Evolutionary conservation across 1,284 basidiomycete genomes (phyloP).

Genomic region (Pseudozyma pruni): DNA sequence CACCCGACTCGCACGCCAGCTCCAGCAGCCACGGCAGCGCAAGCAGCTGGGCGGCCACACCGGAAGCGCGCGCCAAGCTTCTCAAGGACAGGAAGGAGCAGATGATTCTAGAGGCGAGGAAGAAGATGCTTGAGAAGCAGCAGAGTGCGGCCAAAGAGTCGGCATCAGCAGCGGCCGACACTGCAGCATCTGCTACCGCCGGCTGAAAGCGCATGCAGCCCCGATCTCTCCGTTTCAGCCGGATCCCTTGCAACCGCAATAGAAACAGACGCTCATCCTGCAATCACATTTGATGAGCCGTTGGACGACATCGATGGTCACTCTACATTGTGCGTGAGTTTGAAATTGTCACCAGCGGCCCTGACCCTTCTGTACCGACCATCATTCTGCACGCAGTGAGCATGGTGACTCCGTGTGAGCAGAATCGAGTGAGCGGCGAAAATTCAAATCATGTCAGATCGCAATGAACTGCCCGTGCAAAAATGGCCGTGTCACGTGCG

Average conservation of each 20-base stretch:
- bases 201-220: not conserved
- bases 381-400: too few relatives aligned
- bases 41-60: constrained; percentile 41
- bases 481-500: constrained; percentile 10
- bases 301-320: too few relatives aligned
- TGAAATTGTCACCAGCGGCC: too few relatives aligned
- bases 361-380: too few relatives aligned
- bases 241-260: not conserved
- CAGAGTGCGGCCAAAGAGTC: constrained; percentile 10
- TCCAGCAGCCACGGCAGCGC: constrained; percentile 29
- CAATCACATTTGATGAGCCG: not conserved
- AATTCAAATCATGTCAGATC: too few relatives aligned
- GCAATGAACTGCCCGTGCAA: not conserved
- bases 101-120: constrained; percentile 49
- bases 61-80: constrained; percentile 40
- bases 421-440: too few relatives aligned
- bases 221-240: too few relatives aligned
- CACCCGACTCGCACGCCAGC: constrained; percentile 15
- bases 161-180: not conserved
- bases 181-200: not conserved
- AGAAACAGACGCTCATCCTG: not conserved
- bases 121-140: constrained; percentile 40
- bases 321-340: too few relatives aligned
- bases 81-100: constrained; percentile 52
- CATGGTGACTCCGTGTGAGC: too few relatives aligned